A percentile compares a stretch with the other conserved stretches of the same genome.
Conservation (phyloP, 352 stramenopile genomes). For the Pythium aphanidermatum region DNA sequence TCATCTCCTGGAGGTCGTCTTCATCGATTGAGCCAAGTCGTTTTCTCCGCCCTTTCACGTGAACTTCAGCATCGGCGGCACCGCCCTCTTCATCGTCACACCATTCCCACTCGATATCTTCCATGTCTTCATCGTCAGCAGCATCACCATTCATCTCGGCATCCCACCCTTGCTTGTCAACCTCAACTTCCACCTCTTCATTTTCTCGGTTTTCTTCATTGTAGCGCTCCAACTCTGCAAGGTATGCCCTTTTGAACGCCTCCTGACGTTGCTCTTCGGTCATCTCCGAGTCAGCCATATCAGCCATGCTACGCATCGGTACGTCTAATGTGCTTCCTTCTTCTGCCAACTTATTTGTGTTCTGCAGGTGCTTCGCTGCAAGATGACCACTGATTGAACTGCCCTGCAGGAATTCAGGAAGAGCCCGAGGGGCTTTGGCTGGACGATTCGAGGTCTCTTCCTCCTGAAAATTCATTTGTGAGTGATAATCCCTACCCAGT, state of each 20-base stretch:
- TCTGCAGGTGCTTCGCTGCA: slow-evolving; percentile 71
- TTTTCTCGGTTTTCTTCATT: slow-evolving; percentile 77
- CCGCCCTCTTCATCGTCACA: slow-evolving; percentile 55
- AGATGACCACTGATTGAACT: slow-evolving; percentile 86
- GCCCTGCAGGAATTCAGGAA: slow-evolving; percentile 76
- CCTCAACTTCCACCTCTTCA: slow-evolving; percentile 72
- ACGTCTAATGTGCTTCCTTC: slow-evolving; percentile 31
- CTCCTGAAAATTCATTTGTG: slow-evolving; percentile 23
- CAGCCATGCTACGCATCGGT: slow-evolving; percentile 43
- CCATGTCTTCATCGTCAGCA: slow-evolving; percentile 69
- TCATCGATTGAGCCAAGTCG: slow-evolving; percentile 65
- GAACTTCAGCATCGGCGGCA: slow-evolving; percentile 41
- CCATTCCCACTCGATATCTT: slow-evolving; percentile 84
- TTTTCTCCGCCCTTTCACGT: slow-evolving; percentile 62
- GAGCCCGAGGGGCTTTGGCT: slow-evolving; percentile 45
- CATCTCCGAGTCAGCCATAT: slow-evolving; percentile 60
- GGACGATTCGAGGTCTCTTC: slow-evolving; percentile 47
- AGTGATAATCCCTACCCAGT: not conserved
- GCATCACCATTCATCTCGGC: slow-evolving; percentile 72
- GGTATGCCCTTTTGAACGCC: slow-evolving; percentile 76
- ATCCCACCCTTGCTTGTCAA: slow-evolving; percentile 82
- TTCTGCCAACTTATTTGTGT: slow-evolving; percentile 20
- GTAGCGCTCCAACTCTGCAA: slow-evolving; percentile 79
- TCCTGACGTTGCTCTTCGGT: slow-evolving; percentile 79
- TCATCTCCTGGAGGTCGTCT: slow-evolving; percentile 79